Evolutionary conservation across 2,329 filamentous ascomycete species (phyloP).

Genomic region (Penicillium sp.): DNA sequence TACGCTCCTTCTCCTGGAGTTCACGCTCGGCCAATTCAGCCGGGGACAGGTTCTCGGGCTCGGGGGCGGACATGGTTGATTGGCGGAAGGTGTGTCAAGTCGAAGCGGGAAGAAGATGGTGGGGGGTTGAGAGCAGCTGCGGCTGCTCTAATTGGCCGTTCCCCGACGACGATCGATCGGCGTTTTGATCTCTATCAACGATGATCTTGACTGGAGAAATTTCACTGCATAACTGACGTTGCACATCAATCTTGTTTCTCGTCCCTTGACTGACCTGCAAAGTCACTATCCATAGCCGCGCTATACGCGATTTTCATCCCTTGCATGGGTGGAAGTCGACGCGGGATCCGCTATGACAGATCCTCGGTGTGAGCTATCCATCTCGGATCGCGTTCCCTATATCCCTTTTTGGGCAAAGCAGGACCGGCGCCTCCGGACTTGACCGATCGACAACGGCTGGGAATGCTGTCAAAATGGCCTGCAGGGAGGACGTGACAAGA

Average conservation of each 20-base stretch:
- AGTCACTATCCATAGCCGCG: constrained; percentile 12
- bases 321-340: constrained; percentile 10
- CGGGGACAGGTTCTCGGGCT: constrained; percentile 32
- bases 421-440: background rate
- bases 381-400: background rate
- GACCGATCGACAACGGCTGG: constrained; percentile 14
- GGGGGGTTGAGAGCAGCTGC: background rate
- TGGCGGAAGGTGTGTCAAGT: background rate
- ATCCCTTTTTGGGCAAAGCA: background rate
- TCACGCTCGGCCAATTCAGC: constrained; percentile 49
- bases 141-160: background rate
- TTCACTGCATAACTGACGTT: background rate
- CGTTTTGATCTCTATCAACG: background rate
- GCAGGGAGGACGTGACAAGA: constrained; percentile 8
- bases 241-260: background rate
- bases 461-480: constrained; percentile 18
- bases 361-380: constrained; percentile 4
- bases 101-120: background rate
- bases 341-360: constrained; percentile 13
- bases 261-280: background rate
- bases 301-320: constrained; percentile 17
- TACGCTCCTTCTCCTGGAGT: constrained; percentile 56
- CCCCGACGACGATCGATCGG: background rate
- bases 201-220: background rate
- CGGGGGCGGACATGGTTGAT: constrained; percentile 32